Evolutionary conservation across 257 asterid species (phyloP).

Genomic region (Solanum phureja): DNA sequence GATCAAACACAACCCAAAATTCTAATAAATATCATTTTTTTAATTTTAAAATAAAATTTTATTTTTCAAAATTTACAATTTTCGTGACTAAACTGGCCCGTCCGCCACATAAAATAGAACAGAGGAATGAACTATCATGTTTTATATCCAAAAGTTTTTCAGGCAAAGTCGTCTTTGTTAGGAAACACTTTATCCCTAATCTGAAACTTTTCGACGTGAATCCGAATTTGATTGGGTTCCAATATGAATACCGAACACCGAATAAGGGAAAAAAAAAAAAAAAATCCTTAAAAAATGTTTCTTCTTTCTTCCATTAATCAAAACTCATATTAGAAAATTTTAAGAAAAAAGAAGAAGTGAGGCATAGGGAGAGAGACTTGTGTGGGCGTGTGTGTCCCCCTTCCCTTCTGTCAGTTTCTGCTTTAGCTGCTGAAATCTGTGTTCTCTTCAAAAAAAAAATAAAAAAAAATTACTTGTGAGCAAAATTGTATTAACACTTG

Average conservation of each 20-base stretch:
- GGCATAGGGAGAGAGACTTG: not conserved
- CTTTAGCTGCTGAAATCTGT: not conserved
- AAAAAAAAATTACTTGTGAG: not conserved
- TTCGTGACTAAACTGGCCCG: not conserved
- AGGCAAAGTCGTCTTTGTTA: not conserved
- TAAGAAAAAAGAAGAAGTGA: not conserved
- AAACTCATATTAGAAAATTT: not conserved
- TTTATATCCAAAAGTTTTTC: not conserved
- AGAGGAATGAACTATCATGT: not conserved
- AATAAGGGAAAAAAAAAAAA: not conserved
- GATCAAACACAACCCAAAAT: no score
- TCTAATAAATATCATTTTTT: not conserved
- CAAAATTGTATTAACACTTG: not conserved
- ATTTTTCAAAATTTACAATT: not conserved
- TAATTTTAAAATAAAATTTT: no score
- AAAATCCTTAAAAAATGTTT: not conserved
- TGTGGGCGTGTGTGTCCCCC: not conserved
- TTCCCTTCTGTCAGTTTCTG: not conserved
- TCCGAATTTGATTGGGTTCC: rapidly evolving
- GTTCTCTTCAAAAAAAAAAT: not conserved
- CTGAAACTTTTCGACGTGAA: rapidly evolving
- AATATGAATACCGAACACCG: no score
- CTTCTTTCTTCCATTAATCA: not conserved
- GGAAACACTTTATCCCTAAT: not conserved
- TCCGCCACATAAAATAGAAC: not conserved